Evolutionary conservation across 768 basidiomycete genomes (phyloP), one percentile per base, ranked within the genome.

Genomic region (Clavaria fumosa): DNA sequence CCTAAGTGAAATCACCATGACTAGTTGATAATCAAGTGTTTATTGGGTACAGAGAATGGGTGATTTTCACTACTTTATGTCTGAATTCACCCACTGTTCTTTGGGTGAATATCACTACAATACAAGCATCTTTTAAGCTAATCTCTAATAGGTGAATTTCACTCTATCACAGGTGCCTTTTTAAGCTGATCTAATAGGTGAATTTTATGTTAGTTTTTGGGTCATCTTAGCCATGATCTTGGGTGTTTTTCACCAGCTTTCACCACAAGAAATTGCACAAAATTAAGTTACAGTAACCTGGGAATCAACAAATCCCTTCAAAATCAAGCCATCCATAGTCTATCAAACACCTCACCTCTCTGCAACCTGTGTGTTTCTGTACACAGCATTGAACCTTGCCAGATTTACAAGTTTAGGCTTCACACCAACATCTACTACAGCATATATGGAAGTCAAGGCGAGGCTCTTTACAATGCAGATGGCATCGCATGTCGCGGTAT

Each of bases 391-490:
- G 14, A 33, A 33, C 31, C 31, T 33, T 19, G 27, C 27, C 27
- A 19, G 31, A 33, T 6, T 38, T 31, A 30, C 18, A 31, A 38
- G 22, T 11, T 38, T 11, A 38, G 7, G 10, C 15, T 38, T 20
- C 14, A 18, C 22, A 7, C 10, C 7, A 20, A 20, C 9, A 21
- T 38, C 27, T 38, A 38, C 27, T 38, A 38, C 27, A 17, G 37
- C 7, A 10, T 38, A 18, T 38, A 38, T 21, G 31, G 38, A 34
- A 15, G 23, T 7, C 11, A 39, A 7, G 38, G 24, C 24, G 11
- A 9, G 6, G 31, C 24, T 33, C 38, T 39, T 12, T 39, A 39
- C 20, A 31, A 10, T 14, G 31, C 31, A 33, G 38, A 39, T 39
- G 38, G 31, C 9, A 39, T 39, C 20, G 9, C 10, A 9, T n/a